Conservation (phyloP, 495 filamentous ascomycete species). For the Trichoderma erinaceum region DNA sequence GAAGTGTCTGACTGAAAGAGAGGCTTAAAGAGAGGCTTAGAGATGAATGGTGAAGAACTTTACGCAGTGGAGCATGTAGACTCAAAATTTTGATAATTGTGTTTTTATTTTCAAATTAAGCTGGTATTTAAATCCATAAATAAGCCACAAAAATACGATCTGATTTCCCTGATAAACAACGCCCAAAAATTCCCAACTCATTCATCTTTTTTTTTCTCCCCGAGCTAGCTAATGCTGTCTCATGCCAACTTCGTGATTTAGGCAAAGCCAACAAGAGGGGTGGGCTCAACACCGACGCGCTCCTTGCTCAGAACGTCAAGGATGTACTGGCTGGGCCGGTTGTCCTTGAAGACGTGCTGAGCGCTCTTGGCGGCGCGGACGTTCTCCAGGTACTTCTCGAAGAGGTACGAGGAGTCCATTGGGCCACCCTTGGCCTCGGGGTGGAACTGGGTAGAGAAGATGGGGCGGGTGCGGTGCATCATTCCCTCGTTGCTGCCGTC, state of each 20-base stretch:
- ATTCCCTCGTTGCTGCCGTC: conserved; percentile 92
- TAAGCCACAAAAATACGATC: not conserved
- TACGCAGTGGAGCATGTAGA: too few relatives aligned
- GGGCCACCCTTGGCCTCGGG: conserved; percentile 96
- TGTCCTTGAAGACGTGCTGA: conserved; percentile 67
- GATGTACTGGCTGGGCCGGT: conserved; percentile 75
- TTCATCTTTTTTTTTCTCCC: too few relatives aligned
- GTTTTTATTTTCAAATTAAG: not conserved
- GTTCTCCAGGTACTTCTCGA: conserved; percentile 90
- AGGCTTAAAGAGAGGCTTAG: too few relatives aligned
- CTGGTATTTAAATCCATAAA: not conserved
- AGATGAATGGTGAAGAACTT: too few relatives aligned
- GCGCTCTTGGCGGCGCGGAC: conserved; percentile 81
- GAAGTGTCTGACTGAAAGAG: too few relatives aligned
- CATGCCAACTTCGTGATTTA: conserved; percentile 17
- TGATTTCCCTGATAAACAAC: conserved; percentile 2
- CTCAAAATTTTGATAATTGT: too few relatives aligned
- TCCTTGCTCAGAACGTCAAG: conserved; percentile 90
- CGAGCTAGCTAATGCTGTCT: not conserved
- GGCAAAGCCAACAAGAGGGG: conserved; percentile 40
- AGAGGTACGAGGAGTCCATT: conserved; percentile 86
- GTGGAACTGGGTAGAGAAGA: conserved; percentile 98
- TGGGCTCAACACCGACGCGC: conserved; percentile 80
- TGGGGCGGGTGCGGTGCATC: conserved; percentile 91
- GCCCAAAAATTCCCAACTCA: not conserved